Evolutionary conservation across 1,284 basidiomycete species (phyloP).

Genomic region (Phlebopus sp.): DNA sequence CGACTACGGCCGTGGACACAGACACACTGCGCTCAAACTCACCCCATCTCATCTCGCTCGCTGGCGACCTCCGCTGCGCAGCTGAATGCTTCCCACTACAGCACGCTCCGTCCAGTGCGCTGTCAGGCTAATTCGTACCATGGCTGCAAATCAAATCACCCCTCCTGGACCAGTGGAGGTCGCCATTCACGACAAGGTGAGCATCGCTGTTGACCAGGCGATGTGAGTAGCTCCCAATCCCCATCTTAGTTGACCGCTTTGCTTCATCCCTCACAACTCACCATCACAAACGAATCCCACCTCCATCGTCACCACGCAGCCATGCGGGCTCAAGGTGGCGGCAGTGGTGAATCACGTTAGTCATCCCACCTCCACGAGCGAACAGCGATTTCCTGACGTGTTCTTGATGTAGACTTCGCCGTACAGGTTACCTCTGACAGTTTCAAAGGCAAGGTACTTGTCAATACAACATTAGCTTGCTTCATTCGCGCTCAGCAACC

Average conservation of each 20-base stretch:
- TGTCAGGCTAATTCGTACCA: slow-evolving; percentile 22
- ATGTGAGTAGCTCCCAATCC: slow-evolving; percentile 18
- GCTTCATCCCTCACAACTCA: slow-evolving; percentile 56
- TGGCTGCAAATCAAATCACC: slow-evolving; percentile 25
- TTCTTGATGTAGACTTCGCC: slow-evolving; percentile 60
- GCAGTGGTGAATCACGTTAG: slow-evolving; percentile 70
- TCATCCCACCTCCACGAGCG: slow-evolving; percentile 24
- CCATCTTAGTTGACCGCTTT: slow-evolving; percentile 50
- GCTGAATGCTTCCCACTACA: slow-evolving; percentile 26
- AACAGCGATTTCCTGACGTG: slow-evolving; percentile 20
- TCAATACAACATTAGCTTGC: slow-evolving; percentile 9
- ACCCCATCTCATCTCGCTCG: no score
- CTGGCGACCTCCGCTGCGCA: slow-evolving; percentile 13
- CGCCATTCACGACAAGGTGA: slow-evolving; percentile 55
- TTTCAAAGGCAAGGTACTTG: slow-evolving; percentile 68
- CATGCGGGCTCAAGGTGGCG: slow-evolving; percentile 64
- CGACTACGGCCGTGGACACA: neutral
- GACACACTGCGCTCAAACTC: neutral
- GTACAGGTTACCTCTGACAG: slow-evolving; percentile 65
- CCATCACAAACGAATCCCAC: slow-evolving; percentile 72
- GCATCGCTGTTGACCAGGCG: slow-evolving; percentile 21
- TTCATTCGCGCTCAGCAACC: slow-evolving; percentile 6
- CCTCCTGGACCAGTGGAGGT: slow-evolving; percentile 43
- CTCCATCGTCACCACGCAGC: slow-evolving; percentile 74
- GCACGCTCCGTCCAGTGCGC: slow-evolving; percentile 20